Base-by-base conservation (phyloP, 352 stramenopile genomes). In the Pythium oligandrum region DNA sequence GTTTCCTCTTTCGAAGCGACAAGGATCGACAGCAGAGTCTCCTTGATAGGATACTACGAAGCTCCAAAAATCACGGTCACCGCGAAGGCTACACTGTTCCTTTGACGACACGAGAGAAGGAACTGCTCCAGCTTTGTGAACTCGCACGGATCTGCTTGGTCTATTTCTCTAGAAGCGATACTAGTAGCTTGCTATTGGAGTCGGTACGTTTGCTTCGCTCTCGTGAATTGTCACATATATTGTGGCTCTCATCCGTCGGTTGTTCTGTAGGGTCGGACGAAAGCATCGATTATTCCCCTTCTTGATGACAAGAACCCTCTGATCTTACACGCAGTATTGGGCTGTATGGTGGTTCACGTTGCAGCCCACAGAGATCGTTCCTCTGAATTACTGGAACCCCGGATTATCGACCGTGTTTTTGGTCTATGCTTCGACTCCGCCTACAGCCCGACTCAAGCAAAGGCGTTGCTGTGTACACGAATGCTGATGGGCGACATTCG, bases 311-410 rank as follows among this genome's bases (percentile, higher is more conserved):
- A 42, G 10, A 40, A 57, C 38, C 49, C 48, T 2, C 32, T 57
- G 26, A 34, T 63, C 4, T 6, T 48, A 38, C 4, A 57, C 8
- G 43, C 26, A 8, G 55, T 45, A n/a, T n/a, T 56, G 10, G 33
- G 11, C 3, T 63, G 55, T 37, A 26, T 63, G 3, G 12, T 57
- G 4, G 48, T 63, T 31, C 55, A 63, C 30, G 10, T 63, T 3
- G 38, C 31, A 26, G n/a, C 8, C 8, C 43, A 52, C 8, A 17
- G 43, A 4, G n/a, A 39, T n/a, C 40, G 31, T 5, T 36, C n/a
- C 17, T 30, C 6, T 9, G 48, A 51, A 4, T 17, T 61, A 4
- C 39, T 55, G 4, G 48, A 55, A 12, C 26, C 36, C 7, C 7
- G 42, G 9, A n/a, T 44, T 11, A n/a, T 56, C 9, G 42, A 52